Percentiles rank a stretch among this genome's conserved stretches.
Evolutionary conservation across 1,284 basidiomycete genomes (phyloP).

Genomic region (Trichosporon ovoides): DNA sequence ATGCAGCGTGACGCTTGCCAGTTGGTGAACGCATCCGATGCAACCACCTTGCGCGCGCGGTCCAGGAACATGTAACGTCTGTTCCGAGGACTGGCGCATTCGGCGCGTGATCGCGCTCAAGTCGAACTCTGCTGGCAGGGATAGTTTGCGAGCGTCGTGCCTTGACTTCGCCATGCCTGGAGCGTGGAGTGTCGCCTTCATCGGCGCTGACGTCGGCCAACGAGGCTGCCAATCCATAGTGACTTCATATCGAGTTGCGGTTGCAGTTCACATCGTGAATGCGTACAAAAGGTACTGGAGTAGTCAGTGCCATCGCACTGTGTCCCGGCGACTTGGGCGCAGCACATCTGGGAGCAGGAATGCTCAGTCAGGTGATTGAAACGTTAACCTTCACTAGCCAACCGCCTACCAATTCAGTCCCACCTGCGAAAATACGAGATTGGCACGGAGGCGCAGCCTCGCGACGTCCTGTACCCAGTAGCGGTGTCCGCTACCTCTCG

Average conservation of each 20-base stretch:
- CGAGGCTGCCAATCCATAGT: no score
- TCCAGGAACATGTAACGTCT: background rate
- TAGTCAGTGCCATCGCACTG: no score
- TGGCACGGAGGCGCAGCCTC: no score
- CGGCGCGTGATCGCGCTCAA: background rate
- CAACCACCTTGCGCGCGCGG: background rate
- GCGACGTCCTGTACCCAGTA: no score
- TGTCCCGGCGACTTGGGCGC: no score
- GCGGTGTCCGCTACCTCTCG: no score
- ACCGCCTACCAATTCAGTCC: slow-evolving; percentile 3
- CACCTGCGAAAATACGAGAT: background rate
- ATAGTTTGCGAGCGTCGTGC: background rate
- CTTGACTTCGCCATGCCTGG: no score
- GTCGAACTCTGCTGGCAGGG: background rate
- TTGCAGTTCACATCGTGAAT: no score
- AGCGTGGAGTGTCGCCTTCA: no score
- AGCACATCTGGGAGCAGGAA: background rate
- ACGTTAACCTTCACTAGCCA: slow-evolving; percentile 1
- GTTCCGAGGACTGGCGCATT: background rate
- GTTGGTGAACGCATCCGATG: background rate
- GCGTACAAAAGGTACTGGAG: no score
- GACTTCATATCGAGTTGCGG: no score
- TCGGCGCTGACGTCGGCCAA: no score
- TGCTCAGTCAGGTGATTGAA: background rate
- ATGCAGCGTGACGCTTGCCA: background rate